A percentile compares a stretch with the other conserved stretches of the same genome.
Conservation (phyloP, 2,329 filamentous ascomycete species). For the Erysiphe pulchra region DNA sequence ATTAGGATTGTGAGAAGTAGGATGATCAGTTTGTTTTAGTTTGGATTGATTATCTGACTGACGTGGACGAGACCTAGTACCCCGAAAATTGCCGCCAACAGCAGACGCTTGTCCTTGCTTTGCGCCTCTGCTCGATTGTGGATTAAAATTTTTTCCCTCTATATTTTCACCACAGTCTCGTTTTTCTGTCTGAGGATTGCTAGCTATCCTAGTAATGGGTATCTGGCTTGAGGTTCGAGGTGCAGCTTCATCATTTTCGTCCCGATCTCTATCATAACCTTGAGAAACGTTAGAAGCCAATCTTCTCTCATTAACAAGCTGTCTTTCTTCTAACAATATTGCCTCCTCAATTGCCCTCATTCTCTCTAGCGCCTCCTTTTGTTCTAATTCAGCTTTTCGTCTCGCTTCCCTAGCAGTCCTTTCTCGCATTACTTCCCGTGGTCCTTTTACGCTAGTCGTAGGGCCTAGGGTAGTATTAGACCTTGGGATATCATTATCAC, state of each 20-base stretch:
- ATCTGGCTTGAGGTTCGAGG: slow-evolving; percentile 5
- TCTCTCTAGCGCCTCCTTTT: slow-evolving; percentile 20
- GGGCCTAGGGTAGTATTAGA: slow-evolving; percentile 22
- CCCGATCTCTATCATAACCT: slow-evolving; percentile 13
- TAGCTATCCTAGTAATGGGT: slow-evolving; percentile 4
- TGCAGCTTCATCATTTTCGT: slow-evolving; percentile 2
- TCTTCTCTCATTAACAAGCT: slow-evolving; percentile 31
- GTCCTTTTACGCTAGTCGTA: slow-evolving; percentile 42
- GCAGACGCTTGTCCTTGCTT: slow-evolving; percentile 8
- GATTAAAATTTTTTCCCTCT: slow-evolving; percentile 1
- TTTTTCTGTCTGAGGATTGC: slow-evolving; percentile 3
- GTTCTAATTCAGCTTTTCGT: slow-evolving; percentile 27
- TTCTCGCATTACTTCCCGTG: slow-evolving; percentile 77
- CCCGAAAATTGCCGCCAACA: slow-evolving; percentile 3
- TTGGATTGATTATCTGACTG: not conserved
- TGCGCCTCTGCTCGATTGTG: slow-evolving; percentile 8
- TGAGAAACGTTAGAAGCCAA: slow-evolving; percentile 27
- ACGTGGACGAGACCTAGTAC: slow-evolving; percentile 1
- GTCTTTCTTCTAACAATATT: slow-evolving; percentile 24
- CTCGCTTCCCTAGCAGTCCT: slow-evolving; percentile 52
- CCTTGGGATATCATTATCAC: slow-evolving; percentile 26
- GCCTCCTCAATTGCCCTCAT: slow-evolving; percentile 28
- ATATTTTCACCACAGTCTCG: slow-evolving; percentile 10
- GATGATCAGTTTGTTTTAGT: not conserved
- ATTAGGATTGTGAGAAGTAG: not conserved